These are phyloP conservation scores for Fusarium robinianum DNA, from an alignment of 2,329 filamentous ascomycete species.

Conservation along the genomic window DNA sequence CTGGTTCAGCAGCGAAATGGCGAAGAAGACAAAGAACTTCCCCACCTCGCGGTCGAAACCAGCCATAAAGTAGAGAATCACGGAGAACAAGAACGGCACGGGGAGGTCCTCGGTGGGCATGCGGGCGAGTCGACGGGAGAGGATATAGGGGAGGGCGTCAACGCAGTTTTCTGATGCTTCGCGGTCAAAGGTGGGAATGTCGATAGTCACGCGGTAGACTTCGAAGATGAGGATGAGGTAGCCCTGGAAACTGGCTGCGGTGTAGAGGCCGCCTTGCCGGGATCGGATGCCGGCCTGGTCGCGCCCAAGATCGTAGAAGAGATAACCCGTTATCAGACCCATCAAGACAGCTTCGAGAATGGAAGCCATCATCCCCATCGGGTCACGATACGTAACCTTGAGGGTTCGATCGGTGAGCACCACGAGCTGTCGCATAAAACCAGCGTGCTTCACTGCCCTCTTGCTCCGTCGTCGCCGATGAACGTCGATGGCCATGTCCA, in stretches of 20 bases:
- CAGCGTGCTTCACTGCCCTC: slow-evolving; percentile 50
- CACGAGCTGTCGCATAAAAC: slow-evolving; percentile 63
- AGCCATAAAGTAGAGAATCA: slow-evolving; percentile 79
- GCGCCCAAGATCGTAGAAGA: slow-evolving; percentile 68
- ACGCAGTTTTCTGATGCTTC: slow-evolving; percentile 76
- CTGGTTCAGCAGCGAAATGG: slow-evolving; percentile 69
- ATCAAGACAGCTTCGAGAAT: slow-evolving; percentile 72
- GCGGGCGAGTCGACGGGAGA: slow-evolving; percentile 71
- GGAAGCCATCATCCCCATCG: slow-evolving; percentile 73
- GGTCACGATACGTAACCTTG: slow-evolving; percentile 74
- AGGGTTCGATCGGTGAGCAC: slow-evolving; percentile 72
- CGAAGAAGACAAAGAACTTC: slow-evolving; percentile 75
- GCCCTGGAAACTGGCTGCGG: slow-evolving; percentile 71
- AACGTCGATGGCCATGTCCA: slow-evolving; percentile 16
- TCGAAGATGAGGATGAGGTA: slow-evolving; percentile 79
- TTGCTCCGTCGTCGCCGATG: slow-evolving; percentile 22
- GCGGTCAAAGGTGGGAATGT: slow-evolving; percentile 76
- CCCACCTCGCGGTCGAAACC: slow-evolving; percentile 66
- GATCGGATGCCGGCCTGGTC: slow-evolving; percentile 75
- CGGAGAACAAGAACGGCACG: slow-evolving; percentile 70
- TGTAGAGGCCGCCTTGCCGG: slow-evolving; percentile 73
- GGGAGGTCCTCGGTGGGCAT: slow-evolving; percentile 73
- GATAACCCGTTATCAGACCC: slow-evolving; percentile 73
- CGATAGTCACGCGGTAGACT: slow-evolving; percentile 73
- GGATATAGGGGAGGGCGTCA: slow-evolving; percentile 68